phyloP scores from a whole-genome alignment of 2,329 filamentous ascomycete genomes.

The Periconia macrospinosa region DNA sequence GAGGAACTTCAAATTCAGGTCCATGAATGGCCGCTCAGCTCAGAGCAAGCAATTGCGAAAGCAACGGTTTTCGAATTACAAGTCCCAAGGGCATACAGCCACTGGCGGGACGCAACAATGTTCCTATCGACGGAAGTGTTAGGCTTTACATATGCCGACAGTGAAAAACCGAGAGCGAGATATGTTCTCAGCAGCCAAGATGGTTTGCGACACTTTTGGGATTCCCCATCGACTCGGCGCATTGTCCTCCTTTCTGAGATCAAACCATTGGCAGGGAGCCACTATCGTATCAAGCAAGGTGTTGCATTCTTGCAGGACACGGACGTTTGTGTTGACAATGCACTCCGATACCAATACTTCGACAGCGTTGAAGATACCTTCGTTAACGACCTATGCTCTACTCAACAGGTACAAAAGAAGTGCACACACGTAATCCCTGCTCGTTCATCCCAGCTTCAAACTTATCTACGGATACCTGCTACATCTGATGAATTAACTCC shows the following conservation, averaged over 20 bases:
- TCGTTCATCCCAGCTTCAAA: constrained; percentile 38
- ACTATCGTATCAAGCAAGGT: constrained; percentile 28
- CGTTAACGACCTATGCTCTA: constrained; percentile 11
- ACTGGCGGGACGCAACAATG: constrained; percentile 55
- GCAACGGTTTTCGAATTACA: constrained; percentile 58
- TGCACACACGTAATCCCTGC: constrained; percentile 49
- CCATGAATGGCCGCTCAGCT: constrained; percentile 61
- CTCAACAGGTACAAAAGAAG: constrained; percentile 13
- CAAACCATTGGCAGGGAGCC: constrained; percentile 43
- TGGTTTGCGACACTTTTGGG: constrained; percentile 7
- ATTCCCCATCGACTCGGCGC: constrained; percentile 6
- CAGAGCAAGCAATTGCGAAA: constrained; percentile 33
- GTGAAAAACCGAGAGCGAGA: neutral
- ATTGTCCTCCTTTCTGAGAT: constrained; percentile 40
- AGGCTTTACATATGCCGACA: constrained; percentile 9
- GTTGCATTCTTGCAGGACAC: constrained; percentile 31
- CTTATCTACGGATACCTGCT: constrained; percentile 42
- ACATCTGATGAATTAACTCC: constrained; percentile 35
- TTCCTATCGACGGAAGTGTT: constrained; percentile 49
- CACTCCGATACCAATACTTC: constrained; percentile 43
- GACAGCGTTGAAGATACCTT: constrained; percentile 23
- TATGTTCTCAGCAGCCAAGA: constrained; percentile 18
- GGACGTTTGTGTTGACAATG: constrained; percentile 52
- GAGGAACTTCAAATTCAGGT: constrained; percentile 47
- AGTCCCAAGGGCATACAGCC: constrained; percentile 44